Evolutionary conservation across 768 basidiomycete species (phyloP), one percentile per base, ranked within the genome.

Genomic region (Agaricus sinodeliciosus): DNA sequence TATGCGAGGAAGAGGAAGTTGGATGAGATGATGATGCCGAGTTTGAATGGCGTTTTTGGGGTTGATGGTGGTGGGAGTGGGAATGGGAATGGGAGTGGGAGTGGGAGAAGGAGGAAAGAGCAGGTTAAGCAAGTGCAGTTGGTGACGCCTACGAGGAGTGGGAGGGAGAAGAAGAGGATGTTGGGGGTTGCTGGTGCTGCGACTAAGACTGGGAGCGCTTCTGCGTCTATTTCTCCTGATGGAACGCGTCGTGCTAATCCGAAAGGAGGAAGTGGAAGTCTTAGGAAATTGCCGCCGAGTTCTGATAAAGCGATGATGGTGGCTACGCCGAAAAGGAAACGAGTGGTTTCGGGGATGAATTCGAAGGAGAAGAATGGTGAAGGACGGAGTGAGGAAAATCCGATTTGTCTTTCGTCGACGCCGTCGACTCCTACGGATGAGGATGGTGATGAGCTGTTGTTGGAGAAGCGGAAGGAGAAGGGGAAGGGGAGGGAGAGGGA

Each of bases 331-430:
- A 28, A 18, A 6, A 25, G 18, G 9, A 13, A 16, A 42, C 42
- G 36, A n/a, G 26, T 28, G 16, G 18, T 13, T 11, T 34, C 12
- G 15, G 12, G n/a, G 18, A 40, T 13, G 39, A 42, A 16, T 35
- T 28, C 28, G 9, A 41, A 40, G 46, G 39, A 35, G 22, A 18
- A 26, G 25, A 48, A 18, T 25, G 43, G 35, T 16, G 2, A 18
- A 46, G 27, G 39, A 53, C n/a, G 28, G 22, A 41, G 45, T 44
- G 51, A 41, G 16, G 51, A 15, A 6, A 54, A 46, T 16, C 52
- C 52, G 28, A 54, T 48, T 15, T 54, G 42, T 43, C 22, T 54
- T 27, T 48, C 52, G 9, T 54, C 52, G 28, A 26, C 25, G 9
- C 31, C 45, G 15, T 13, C 37, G 16, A 47, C 39, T 3, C 52